Evolutionary conservation across 1,284 basidiomycete species (phyloP).

Genomic region (Hemileia vastatrix): DNA sequence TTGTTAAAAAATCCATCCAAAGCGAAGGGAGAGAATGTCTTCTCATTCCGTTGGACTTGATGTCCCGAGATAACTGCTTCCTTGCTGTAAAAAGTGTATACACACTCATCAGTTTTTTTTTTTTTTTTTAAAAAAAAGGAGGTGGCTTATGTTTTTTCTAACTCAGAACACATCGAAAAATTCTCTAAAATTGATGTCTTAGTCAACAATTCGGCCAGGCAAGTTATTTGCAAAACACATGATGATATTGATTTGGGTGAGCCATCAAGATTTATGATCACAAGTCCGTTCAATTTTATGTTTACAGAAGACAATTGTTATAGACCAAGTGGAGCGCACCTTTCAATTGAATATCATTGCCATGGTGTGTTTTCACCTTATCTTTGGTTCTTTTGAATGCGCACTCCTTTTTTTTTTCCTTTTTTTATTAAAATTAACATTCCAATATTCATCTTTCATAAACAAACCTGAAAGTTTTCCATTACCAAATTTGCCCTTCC

Average conservation of each 20-base stretch:
- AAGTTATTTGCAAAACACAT: conserved; percentile 49
- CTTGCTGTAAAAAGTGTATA: conserved; percentile 7
- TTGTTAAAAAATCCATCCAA: conserved; percentile 50
- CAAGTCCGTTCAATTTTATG: conserved; percentile 2
- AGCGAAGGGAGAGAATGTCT: conserved; percentile 46
- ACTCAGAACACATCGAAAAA: conserved; percentile 49
- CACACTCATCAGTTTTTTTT: too few relatives aligned
- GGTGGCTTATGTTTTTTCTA: not conserved
- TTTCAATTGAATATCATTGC: conserved; percentile 55
- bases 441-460: not conserved
- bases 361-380: conserved; percentile 53
- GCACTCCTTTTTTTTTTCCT: not conserved
- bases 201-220: conserved; percentile 59
- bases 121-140: not conserved
- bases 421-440: too few relatives aligned
- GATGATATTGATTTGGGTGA: conserved; percentile 50
- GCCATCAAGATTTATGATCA: not conserved
- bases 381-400: conserved; percentile 27
- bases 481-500: conserved; percentile 49
- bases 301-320: not conserved
- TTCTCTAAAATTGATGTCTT: conserved; percentile 53
- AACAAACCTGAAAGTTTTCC: conserved; percentile 20
- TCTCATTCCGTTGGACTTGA: conserved; percentile 50
- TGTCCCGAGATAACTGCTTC: conserved; percentile 23
- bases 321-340: conserved; percentile 50